A percentile compares a stretch with the other conserved stretches of the same genome.
Conservation (phyloP, 441 rosid species). For the Adansonia rubrostipa region DNA sequence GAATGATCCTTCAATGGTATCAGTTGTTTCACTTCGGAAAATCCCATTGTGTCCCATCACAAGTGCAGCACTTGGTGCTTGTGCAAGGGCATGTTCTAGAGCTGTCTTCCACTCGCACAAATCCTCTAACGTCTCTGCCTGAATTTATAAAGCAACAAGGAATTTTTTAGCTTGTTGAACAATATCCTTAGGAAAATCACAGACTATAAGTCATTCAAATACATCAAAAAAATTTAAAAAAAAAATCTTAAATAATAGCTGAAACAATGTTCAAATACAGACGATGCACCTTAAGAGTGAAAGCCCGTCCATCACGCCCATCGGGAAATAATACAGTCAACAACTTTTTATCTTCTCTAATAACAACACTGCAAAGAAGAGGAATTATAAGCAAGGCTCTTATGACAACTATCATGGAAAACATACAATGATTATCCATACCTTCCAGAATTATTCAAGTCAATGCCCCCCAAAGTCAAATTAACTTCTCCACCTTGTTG, state of each 20-base stretch:
- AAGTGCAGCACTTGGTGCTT: slow-evolving; percentile 97
- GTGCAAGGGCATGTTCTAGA: slow-evolving; percentile 90
- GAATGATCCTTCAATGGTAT: slow-evolving; percentile 77
- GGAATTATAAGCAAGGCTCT: slow-evolving; percentile 32
- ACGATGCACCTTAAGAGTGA: slow-evolving; percentile 89
- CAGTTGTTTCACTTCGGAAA: slow-evolving; percentile 70
- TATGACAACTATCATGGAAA: slow-evolving; percentile 23
- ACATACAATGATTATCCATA: slow-evolving; percentile 36
- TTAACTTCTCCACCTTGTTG: slow-evolving; percentile 95
- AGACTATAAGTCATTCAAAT: slow-evolving; percentile 17
- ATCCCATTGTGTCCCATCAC: slow-evolving; percentile 95
- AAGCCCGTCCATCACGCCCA: slow-evolving; percentile 99
- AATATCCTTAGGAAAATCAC: slow-evolving; percentile 11
- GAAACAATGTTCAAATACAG: slow-evolving; percentile 29
- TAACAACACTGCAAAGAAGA: slow-evolving; percentile 80
- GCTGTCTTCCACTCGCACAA: slow-evolving; percentile 95
- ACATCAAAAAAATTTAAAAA: neutral
- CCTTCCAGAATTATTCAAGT: slow-evolving; percentile 98
- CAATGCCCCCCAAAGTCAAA: slow-evolving; percentile 95
- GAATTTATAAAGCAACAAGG: slow-evolving; percentile 31
- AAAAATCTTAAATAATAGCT: neutral
- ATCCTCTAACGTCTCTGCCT: slow-evolving; percentile 98
- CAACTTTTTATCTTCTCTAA: slow-evolving; percentile 93
- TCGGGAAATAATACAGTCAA: slow-evolving; percentile 97
- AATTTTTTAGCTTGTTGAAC: slow-evolving; percentile 9